Percentiles rank a stretch among this genome's conserved stretches.
phyloP scores from a whole-genome alignment of 1,284 basidiomycete genomes.

The Malassezia brasiliensis region DNA sequence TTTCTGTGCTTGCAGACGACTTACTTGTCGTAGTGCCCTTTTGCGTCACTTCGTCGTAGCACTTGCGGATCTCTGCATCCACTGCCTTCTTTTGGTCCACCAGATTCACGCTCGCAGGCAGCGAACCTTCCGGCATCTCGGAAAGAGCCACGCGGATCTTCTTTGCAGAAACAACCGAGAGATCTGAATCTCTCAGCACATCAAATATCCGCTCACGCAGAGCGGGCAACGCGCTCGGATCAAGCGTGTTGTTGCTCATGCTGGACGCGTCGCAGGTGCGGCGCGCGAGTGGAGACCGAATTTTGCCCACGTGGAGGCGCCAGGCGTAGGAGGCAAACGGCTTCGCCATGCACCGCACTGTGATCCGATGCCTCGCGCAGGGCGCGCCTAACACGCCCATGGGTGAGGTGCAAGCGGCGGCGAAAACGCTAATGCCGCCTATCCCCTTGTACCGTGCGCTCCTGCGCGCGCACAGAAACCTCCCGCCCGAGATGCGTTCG shows the following conservation, averaged over 20 bases:
- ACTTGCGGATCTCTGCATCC: conserved; percentile 34
- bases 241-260: neutral
- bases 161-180: conserved; percentile 37
- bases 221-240: conserved; percentile 14
- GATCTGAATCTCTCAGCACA: conserved; percentile 38
- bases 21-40: neutral
- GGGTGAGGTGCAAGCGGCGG: conserved; percentile 4
- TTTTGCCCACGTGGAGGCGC: neutral
- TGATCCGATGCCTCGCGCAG: neutral
- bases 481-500: conserved; percentile 43
- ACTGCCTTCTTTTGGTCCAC: conserved; percentile 36
- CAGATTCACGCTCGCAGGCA: conserved; percentile 28
- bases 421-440: conserved; percentile 32
- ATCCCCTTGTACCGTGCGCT: conserved; percentile 41
- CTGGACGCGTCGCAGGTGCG: neutral
- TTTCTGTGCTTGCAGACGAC: neutral
- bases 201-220: conserved; percentile 35
- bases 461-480: conserved; percentile 35
- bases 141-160: conserved; percentile 32
- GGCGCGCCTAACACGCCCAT: neutral
- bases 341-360: neutral
- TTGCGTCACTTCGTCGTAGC: conserved; percentile 35
- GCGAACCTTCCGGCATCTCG: conserved; percentile 24
- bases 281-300: neutral
- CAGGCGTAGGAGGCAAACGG: too few species aligned